Evolutionary conservation across 371 early-diverging fungal genomes (phyloP), one percentile per base, ranked within the genome.

Genomic region (Furculomyces boomerangus): DNA sequence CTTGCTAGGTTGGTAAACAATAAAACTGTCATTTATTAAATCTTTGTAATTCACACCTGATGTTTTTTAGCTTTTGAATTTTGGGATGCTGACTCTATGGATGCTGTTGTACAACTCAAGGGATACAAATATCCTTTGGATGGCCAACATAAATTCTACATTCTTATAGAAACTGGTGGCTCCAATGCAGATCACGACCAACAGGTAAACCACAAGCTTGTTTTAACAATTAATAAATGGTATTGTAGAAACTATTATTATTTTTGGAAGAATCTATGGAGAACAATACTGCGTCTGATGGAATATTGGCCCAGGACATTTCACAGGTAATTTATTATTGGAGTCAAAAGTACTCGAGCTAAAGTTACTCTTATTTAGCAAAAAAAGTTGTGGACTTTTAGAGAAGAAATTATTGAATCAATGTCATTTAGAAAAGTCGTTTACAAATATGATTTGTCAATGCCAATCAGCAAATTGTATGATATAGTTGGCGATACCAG

Each of bases 341-440:
- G 20, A n/a, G 43, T 43, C n/a, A 22, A 20, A 43, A 8, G 22
- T 16, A 10, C 7, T 5, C 3, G 43, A 43, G 20, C 22, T 22
- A 16, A 20, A n/a, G 8, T 5, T 43, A 16, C 3, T n/a, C 22
- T 43, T 22, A 20, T 3, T n/a, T 20, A n/a, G 3, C 7, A 43
- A 43, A 43, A 43, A 1, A 74, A 66, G 43, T 63, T 96, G 55
- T 96, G 97, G 97, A 64, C 74, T 30, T 76, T 90, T 58, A 83
- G 97, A 52, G 97, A 96, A 69, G 78, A 80, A 45, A 90, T 95
- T 56, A 84, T 94, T 13, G 93, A 92, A 62, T 89, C 93, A 1
- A 74, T 86, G 39, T 77, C 80, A 14, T 84, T 84, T 59, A 81
- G 82, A 29, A 84, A 87, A n/a, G 74, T 83, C 0, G 86, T 85